Evolutionary conservation across 2,329 filamentous ascomycete genomes (phyloP).

Genomic region (Elsinoe fawcettii): DNA sequence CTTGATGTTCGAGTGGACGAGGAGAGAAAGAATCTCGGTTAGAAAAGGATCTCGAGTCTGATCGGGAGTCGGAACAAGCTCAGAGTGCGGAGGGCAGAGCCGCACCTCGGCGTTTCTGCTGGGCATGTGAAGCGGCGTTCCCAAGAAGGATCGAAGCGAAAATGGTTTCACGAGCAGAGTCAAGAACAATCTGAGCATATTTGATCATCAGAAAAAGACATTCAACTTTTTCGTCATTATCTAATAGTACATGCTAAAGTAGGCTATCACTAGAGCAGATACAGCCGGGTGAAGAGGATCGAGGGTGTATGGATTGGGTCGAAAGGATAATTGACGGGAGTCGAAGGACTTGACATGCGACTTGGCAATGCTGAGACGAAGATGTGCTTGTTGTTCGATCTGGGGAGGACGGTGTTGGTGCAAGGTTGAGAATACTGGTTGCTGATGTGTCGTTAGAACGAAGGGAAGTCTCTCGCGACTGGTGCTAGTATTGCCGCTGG

Average conservation of each 20-base stretch:
- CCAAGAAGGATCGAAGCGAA: not conserved
- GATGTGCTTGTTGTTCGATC: not conserved
- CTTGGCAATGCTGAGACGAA: constrained; percentile 14
- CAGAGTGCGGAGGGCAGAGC: constrained; percentile 6
- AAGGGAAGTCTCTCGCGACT: not conserved
- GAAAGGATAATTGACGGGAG: constrained; percentile 14
- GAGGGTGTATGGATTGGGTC: not conserved
- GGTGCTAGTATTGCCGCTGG: no score
- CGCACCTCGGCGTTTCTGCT: constrained; percentile 9
- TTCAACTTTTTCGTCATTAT: constrained; percentile 17
- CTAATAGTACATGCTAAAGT: constrained; percentile 18
- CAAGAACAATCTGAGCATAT: not conserved
- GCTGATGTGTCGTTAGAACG: not conserved
- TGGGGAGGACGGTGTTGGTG: not conserved
- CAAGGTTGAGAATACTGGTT: not conserved
- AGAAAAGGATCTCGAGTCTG: constrained; percentile 12
- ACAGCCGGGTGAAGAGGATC: constrained; percentile 15
- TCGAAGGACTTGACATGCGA: constrained; percentile 14
- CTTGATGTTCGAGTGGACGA: not conserved
- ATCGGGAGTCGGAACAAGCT: constrained; percentile 7
- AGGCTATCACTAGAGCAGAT: constrained; percentile 15
- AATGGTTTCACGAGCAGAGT: no score
- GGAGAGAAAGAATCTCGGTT: constrained; percentile 10
- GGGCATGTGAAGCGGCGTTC: constrained; percentile 3
- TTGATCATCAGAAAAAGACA: constrained; percentile 11